Percentiles rank a stretch among this genome's conserved stretches.
Evolutionary conservation across 129 eudicot species (phyloP).

Genomic region (Oenanthe sinensis): DNA sequence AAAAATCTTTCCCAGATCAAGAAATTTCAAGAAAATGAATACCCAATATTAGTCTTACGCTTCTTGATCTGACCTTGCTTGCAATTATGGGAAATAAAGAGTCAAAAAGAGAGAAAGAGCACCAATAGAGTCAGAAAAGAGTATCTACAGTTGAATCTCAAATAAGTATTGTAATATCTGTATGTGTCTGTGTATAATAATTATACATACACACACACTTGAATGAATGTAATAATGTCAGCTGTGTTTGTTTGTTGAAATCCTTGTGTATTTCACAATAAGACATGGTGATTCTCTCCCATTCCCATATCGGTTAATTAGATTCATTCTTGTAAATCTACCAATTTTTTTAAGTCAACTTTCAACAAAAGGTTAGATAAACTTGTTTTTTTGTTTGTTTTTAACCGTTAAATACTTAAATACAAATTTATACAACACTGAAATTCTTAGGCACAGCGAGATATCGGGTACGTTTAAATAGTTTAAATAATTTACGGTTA

Average conservation of each 20-base stretch:
- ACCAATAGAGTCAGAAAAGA: slow-evolving; percentile 7
- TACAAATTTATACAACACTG: no score
- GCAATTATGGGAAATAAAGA: neutral
- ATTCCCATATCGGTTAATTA: neutral
- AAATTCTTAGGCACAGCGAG: no score
- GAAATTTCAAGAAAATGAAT: neutral
- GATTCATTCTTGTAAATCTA: neutral
- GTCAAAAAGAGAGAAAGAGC: neutral
- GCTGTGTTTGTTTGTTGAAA: neutral
- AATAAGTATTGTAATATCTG: neutral
- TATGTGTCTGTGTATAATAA: neutral
- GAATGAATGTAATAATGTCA: neutral
- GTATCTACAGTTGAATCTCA: slow-evolving; percentile 3
- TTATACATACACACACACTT: neutral
- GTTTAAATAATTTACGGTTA: no score
- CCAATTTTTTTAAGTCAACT: neutral
- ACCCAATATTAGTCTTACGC: neutral
- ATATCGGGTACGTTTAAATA: no score
- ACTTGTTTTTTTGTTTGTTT: no score
- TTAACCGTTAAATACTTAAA: no score
- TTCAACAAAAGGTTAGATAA: neutral
- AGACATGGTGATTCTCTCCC: neutral
- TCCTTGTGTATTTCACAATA: neutral
- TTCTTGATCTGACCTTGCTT: slow-evolving; percentile 10
- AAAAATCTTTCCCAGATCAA: slow-evolving; percentile 1